Conservation (phyloP, 2,329 filamentous ascomycete species). For the Tolypocladium amazonense region DNA sequence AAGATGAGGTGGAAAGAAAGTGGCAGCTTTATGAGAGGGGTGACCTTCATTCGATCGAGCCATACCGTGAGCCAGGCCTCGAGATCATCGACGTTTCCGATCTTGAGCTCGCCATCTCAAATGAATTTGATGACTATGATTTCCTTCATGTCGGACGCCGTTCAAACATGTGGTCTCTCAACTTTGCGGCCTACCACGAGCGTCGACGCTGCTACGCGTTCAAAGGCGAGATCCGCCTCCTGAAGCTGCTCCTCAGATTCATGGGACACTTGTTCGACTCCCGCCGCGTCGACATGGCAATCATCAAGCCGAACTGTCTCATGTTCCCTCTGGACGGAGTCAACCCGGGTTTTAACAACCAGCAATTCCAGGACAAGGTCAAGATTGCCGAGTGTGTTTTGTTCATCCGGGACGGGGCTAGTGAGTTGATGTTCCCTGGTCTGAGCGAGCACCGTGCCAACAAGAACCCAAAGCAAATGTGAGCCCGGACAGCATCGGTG, state of each 20-base stretch:
- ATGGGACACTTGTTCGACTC: not conserved
- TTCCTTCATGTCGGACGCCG: not conserved
- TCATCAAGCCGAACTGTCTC: not conserved
- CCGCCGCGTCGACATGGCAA: not conserved
- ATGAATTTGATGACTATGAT: not conserved
- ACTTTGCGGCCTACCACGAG: slow-evolving; percentile 4
- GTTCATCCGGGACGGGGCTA: not conserved
- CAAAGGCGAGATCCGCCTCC: slow-evolving; percentile 4
- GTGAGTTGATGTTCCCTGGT: not conserved
- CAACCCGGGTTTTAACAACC: not conserved
- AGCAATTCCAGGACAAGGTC: not conserved
- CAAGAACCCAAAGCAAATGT: not conserved
- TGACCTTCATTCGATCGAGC: not conserved
- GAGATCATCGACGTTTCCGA: not conserved
- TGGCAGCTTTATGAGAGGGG: not conserved
- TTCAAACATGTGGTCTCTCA: not conserved
- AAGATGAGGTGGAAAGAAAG: not conserved
- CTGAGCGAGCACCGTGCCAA: not conserved
- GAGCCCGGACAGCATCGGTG: not conserved
- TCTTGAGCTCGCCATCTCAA: not conserved
- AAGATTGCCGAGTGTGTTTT: not conserved
- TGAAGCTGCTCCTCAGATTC: slow-evolving; percentile 1
- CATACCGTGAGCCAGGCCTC: not conserved
- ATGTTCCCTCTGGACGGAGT: not conserved
- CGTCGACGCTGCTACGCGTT: slow-evolving; percentile 4